Percentiles rank a stretch among this genome's conserved stretches.
These are phyloP conservation scores for Neoboletus magnificus DNA, from an alignment of 768 basidiomycete genomes.

Conservation along the genomic window DNA sequence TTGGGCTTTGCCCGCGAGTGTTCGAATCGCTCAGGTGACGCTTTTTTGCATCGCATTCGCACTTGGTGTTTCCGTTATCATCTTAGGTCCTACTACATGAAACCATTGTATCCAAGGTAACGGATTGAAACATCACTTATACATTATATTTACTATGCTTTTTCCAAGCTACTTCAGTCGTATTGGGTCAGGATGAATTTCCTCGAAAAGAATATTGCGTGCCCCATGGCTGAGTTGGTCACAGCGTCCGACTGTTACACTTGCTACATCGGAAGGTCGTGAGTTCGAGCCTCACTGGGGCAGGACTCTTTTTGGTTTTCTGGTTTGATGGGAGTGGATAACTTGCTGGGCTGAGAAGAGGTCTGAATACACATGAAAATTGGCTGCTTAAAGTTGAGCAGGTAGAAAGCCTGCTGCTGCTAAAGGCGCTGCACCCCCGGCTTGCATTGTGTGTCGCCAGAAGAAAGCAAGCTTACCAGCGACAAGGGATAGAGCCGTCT, in stretches of 20 bases:
- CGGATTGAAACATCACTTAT: no score
- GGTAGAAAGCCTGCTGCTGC: not conserved
- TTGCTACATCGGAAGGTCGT: slow-evolving; percentile 55
- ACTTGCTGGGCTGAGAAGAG: no score
- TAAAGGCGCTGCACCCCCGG: no score
- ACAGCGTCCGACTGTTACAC: slow-evolving; percentile 73
- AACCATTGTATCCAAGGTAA: no score
- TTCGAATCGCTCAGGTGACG: slow-evolving; percentile 64
- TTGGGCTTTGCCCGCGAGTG: slow-evolving; percentile 61
- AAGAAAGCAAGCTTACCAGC: not conserved
- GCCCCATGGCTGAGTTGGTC: slow-evolving; percentile 78
- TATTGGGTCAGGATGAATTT: no score
- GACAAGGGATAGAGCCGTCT: not conserved
- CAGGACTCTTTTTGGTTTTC: slow-evolving; percentile 28
- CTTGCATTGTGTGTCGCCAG: not conserved
- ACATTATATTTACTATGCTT: no score
- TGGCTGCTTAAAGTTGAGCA: no score
- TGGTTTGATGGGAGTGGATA: no score
- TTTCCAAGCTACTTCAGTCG: no score
- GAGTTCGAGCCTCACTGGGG: slow-evolving; percentile 69
- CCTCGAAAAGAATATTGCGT: slow-evolving; percentile 12
- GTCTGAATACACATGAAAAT: no score
- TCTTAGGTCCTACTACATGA: no score
- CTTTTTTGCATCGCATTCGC: slow-evolving; percentile 28
- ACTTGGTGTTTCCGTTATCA: not conserved